Conservation (phyloP, 305 asterid species). For the Solanum hybrid region DNA sequence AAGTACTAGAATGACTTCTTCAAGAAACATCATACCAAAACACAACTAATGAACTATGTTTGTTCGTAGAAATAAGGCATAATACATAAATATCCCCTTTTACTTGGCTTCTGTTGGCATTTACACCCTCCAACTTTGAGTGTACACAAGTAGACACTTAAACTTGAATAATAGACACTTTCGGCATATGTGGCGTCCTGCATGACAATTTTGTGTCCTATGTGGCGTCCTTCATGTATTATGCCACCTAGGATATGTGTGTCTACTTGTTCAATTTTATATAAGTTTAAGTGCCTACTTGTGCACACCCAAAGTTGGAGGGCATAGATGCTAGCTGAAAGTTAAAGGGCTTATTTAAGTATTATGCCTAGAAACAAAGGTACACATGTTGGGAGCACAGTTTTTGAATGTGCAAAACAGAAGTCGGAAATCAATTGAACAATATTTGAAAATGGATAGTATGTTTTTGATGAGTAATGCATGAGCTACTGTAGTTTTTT, state of each 20-base stretch:
- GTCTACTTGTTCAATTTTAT: neutral
- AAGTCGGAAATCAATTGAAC: neutral
- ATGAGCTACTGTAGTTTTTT: neutral
- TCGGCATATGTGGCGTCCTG: neutral
- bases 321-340: neutral
- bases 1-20: neutral
- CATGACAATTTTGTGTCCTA: neutral
- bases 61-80: neutral
- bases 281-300: neutral
- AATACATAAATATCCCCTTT: neutral
- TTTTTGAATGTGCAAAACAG: neutral
- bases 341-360: neutral
- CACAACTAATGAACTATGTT: neutral
- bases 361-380: neutral
- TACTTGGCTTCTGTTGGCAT: neutral
- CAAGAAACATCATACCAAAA: neutral
- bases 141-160: neutral
- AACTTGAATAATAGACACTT: neutral
- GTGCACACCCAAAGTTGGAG: neutral
- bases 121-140: neutral
- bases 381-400: neutral
- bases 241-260: neutral
- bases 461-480: neutral
- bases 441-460: neutral
- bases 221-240: neutral